Percentiles rank a stretch among this genome's conserved stretches.
Evolutionary conservation across 345 rosid genomes (phyloP).

Genomic region (Gossypium ekmanianum): DNA sequence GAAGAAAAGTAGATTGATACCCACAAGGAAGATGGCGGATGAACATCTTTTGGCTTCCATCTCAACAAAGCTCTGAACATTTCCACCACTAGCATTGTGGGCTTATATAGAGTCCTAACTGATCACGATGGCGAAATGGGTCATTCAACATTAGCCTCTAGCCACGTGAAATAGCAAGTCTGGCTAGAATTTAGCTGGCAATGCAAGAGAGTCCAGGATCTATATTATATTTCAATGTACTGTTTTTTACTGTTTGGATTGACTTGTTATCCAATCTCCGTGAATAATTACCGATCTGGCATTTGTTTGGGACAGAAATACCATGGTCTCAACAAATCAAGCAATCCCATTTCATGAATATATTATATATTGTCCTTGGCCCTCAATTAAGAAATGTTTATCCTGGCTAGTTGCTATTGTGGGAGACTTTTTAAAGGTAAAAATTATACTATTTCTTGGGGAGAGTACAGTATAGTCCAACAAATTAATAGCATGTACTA

Average conservation of each 20-base stretch:
- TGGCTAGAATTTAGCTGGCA: not conserved
- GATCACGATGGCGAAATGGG: not conserved
- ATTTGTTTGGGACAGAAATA: not conserved
- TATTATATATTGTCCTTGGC: not conserved
- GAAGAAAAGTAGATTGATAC: constrained; percentile 33
- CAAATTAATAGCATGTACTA: not conserved
- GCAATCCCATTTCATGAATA: not conserved
- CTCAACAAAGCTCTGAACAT: not conserved
- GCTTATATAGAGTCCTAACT: not conserved
- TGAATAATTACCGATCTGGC: not conserved
- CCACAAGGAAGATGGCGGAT: constrained; percentile 28
- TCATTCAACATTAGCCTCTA: not conserved
- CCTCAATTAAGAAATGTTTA: not conserved
- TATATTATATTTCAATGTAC: not conserved
- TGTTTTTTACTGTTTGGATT: not conserved
- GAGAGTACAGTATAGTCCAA: not conserved
- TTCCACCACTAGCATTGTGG: not conserved
- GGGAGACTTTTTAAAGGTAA: not conserved
- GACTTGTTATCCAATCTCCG: not conserved
- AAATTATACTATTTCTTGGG: too few species aligned
- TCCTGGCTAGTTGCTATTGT: not conserved
- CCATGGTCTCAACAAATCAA: not conserved
- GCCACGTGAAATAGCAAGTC: not conserved
- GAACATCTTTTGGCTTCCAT: constrained; percentile 38
- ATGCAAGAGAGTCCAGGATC: not conserved